Evolutionary conservation across 495 filamentous ascomycete genomes (phyloP), one percentile per base, ranked within the genome.

Genomic region (Penicillium samsonianum): DNA sequence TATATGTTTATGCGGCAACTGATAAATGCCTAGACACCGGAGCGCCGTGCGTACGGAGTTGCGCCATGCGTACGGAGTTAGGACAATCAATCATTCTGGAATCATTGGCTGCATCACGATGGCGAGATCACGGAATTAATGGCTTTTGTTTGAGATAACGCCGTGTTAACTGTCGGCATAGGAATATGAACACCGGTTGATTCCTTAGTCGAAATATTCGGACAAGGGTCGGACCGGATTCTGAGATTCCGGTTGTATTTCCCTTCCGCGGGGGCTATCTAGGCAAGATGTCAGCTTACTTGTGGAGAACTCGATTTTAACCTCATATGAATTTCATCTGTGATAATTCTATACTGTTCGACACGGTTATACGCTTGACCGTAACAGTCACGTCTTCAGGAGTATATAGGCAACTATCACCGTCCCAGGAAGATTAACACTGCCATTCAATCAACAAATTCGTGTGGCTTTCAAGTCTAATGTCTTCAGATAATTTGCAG

Each of bases 181-280:
- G 42, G 42, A 25, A 23, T 25, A 25, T 23, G 42, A 44, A 44
- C 10, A 25, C 42, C 42, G 42, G 42, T 44, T 25, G 42, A 44
- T 44, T 44, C 22, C 42, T 10, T 44, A 0, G 22, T 44, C 4
- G 42, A 16, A 10, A 10, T 44, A 25, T 23, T 23, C 8, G 1
- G 41, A 44, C 11, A 10, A n/a, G n/a, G n/a, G n/a, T n/a, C n/a
- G 42, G 42, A 44, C 22, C 42, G 42, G 42, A 44, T 44, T 44
- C 42, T 44, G 20, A 44, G 42, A 44, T 3, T 44, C 20, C 42
- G 42, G 42, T 44, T 12, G 20, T 44, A 25, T 25, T 25, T 44
- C 7, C 41, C 41, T n/a, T n/a, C n/a, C n/a, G n/a, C n/a, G n/a
- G n/a, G n/a, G n/a, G n/a, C n/a, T n/a, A n/a, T n/a, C n/a, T n/a